A percentile compares a stretch with the other conserved stretches of the same genome.
Evolutionary conservation across 495 filamentous ascomycete genomes (phyloP).

Genomic region (Lepidopterella palustris): DNA sequence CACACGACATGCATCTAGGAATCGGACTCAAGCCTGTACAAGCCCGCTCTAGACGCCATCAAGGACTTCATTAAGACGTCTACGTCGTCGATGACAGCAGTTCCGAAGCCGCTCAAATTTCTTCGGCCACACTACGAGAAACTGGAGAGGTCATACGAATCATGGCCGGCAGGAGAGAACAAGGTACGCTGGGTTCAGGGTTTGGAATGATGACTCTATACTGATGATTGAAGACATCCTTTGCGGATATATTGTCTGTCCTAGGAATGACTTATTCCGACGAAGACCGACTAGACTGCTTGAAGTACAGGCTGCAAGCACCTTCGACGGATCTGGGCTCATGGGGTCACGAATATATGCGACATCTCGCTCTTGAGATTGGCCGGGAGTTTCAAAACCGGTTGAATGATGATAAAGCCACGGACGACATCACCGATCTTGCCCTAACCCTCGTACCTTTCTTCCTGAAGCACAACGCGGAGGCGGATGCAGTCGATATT

Average conservation of each 20-base stretch:
- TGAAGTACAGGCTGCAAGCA: slow-evolving; percentile 88
- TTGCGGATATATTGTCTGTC: slow-evolving; percentile 94
- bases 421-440: slow-evolving; percentile 72
- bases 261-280: slow-evolving; percentile 99
- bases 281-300: slow-evolving; percentile 87
- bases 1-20: slow-evolving; percentile 54
- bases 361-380: slow-evolving; percentile 92
- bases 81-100: slow-evolving; percentile 97
- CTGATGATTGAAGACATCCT: slow-evolving; percentile 50
- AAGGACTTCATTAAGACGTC: slow-evolving; percentile 97
- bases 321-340: slow-evolving; percentile 89
- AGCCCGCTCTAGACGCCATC: slow-evolving; percentile 86
- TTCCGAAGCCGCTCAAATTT: slow-evolving; percentile 97
- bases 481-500: slow-evolving; percentile 95
- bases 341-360: slow-evolving; percentile 98
- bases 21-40: slow-evolving; percentile 79
- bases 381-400: slow-evolving; percentile 86
- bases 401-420: slow-evolving; percentile 56
- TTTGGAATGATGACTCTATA: background rate
- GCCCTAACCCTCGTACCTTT: slow-evolving; percentile 81
- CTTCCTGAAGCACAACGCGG: slow-evolving; percentile 94
- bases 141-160: slow-evolving; percentile 76
- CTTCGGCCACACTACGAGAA: slow-evolving; percentile 90
- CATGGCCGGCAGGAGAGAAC: slow-evolving; percentile 75
- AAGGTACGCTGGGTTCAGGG: slow-evolving; percentile 48